Evolutionary conservation across 257 asterid genomes (phyloP), one percentile per base, ranked within the genome.

Genomic region (Jacaranda mimosifolia): DNA sequence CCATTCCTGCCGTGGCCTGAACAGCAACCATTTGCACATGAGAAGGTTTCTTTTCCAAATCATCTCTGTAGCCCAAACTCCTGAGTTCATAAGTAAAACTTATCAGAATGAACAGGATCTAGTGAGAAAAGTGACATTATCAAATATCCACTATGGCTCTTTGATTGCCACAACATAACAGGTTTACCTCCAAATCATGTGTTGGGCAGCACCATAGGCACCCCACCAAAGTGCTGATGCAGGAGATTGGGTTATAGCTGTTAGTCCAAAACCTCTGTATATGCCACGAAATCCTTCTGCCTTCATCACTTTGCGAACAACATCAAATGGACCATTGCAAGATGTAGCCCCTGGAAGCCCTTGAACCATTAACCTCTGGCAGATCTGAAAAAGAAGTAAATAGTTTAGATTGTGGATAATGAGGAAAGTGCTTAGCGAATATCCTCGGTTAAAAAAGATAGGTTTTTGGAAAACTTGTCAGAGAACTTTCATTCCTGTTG

Each of bases 161-260:
- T 68, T 56, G 48, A 43, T 51, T 43, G 39, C 12, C 59, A 62
- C 21, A 60, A 18, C 56, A 74, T 12, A 63, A 62, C 52, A 36
- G 43, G 49, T 40, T 40, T 87, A 92, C 98, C 97, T 87, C 99
- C 99, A 95, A 39, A 90, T 86, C 51, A 85, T 77, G 79, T 92
- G 97, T 68, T 95, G 98, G 21, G 99, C 91, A 51, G 93, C 77
- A 74, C 96, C 98, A 76, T 95, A 95, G 55, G 94, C 89, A 81
- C 97, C 97, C 99, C 98, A 95, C 99, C 99, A 95, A 60, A 95
- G 94, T 17, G 99, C 99, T 9, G 93, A 85, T 76, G 98, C 99
- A 80, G 99, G 94, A 68, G 99, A 70, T 77, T 92, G 99, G 7
- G 88, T 84, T 59, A 84, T 62, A 70, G 89, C 92, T 42, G 97